A percentile compares a stretch with the other conserved stretches of the same genome.
phyloP scores from a whole-genome alignment of 805 yeast species.

The Wickerhamomyces queroliae region DNA sequence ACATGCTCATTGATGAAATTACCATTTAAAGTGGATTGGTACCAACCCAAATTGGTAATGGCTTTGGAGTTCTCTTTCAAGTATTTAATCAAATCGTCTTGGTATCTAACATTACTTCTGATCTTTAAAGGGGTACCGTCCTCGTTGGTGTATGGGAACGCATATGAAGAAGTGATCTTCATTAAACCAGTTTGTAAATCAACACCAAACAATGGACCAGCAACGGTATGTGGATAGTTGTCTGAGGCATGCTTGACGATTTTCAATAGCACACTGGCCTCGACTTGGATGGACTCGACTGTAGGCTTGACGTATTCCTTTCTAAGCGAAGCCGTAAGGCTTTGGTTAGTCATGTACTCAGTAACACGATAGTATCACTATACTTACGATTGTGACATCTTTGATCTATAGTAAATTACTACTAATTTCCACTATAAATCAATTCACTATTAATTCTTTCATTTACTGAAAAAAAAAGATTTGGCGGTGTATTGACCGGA shows the following conservation, averaged over 20 bases:
- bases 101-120: slow-evolving; percentile 60
- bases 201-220: slow-evolving; percentile 74
- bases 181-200: slow-evolving; percentile 47
- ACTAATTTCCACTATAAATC: not conserved
- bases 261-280: slow-evolving; percentile 34
- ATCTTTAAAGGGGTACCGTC: slow-evolving; percentile 58
- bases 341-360: not conserved
- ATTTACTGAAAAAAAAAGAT: too few species aligned
- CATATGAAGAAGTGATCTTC: slow-evolving; percentile 53
- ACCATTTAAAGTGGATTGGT: slow-evolving; percentile 64
- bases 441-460: too few species aligned
- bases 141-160: slow-evolving; percentile 55
- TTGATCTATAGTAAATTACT: not conserved
- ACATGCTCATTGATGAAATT: slow-evolving; percentile 60
- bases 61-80: slow-evolving; percentile 61
- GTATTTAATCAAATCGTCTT: slow-evolving; percentile 57
- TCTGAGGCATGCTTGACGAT: slow-evolving; percentile 65
- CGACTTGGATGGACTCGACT: slow-evolving; percentile 13
- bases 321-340: not conserved
- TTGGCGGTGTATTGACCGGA: too few species aligned
- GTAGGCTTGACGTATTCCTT: slow-evolving; percentile 6
- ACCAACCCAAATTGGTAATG: slow-evolving; percentile 75
- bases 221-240: slow-evolving; percentile 50
- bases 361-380: not conserved
- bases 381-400: not conserved